Evolutionary conservation across 345 rosid genomes (phyloP).

Genomic region (Ceriops tagal): DNA sequence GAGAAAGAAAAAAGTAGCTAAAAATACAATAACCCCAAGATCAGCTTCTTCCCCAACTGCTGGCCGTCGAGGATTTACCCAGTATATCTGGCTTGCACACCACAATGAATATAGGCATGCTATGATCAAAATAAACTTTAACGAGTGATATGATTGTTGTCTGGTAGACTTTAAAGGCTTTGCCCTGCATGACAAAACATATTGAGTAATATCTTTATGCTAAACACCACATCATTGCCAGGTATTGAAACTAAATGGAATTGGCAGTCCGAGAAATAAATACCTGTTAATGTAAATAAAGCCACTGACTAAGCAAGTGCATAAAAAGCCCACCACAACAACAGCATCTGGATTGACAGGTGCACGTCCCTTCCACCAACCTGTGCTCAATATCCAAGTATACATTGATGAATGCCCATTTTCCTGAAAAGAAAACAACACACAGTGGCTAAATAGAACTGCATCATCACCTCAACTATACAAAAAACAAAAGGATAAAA

Average conservation of each 20-base stretch:
- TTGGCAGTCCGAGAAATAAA: background rate
- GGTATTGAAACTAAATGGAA: background rate
- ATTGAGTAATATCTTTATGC: background rate
- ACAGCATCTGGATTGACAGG: slow-evolving; percentile 64
- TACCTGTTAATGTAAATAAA: slow-evolving; percentile 65
- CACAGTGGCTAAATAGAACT: background rate
- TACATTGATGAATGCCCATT: slow-evolving; percentile 57
- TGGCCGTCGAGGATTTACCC: slow-evolving; percentile 53
- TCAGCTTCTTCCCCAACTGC: slow-evolving; percentile 78
- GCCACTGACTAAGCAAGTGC: slow-evolving; percentile 48
- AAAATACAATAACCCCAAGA: slow-evolving; percentile 55
- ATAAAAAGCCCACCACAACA: slow-evolving; percentile 45
- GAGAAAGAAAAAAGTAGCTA: slow-evolving; percentile 47
- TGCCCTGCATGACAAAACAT: slow-evolving; percentile 32
- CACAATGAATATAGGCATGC: slow-evolving; percentile 51
- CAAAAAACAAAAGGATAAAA: background rate
- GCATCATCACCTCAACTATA: background rate
- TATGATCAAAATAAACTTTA: slow-evolving; percentile 34
- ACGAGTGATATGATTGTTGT: slow-evolving; percentile 35
- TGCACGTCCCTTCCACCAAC: slow-evolving; percentile 66
- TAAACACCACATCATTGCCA: background rate
- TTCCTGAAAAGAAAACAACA: slow-evolving; percentile 33
- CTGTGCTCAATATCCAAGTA: slow-evolving; percentile 65
- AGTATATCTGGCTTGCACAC: slow-evolving; percentile 63
- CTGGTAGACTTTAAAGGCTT: slow-evolving; percentile 22